Evolutionary conservation across 805 yeast genomes (phyloP).

Genomic region (Pichia nakasei): DNA sequence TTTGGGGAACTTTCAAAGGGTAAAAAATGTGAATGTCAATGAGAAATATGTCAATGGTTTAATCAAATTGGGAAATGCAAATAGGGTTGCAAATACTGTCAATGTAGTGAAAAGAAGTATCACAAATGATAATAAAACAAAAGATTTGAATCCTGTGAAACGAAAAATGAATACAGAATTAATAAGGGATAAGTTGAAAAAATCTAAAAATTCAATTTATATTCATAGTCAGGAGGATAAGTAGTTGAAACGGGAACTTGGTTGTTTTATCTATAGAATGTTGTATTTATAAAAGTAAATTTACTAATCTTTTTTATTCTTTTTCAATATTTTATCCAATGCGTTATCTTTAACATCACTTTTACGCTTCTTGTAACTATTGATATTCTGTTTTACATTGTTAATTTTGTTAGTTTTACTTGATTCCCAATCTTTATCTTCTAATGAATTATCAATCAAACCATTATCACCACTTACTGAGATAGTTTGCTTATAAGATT

Average conservation of each 20-base stretch:
- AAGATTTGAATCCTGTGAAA: no score
- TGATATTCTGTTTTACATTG: slow-evolving; percentile 13
- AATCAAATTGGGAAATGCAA: neutral
- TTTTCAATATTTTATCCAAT: slow-evolving; percentile 16
- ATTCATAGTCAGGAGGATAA: neutral
- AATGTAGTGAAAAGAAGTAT: neutral
- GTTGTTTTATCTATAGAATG: no score
- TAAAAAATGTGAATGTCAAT: no score
- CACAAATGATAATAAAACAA: neutral
- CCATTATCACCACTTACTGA: slow-evolving; percentile 42
- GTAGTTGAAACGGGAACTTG: no score
- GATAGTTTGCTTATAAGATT: slow-evolving; percentile 71
- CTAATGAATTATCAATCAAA: slow-evolving; percentile 21
- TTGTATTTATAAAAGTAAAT: neutral
- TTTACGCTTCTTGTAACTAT: slow-evolving; percentile 16
- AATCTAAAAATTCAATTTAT: slow-evolving; percentile 2
- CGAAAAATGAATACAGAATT: neutral
- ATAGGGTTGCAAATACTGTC: neutral
- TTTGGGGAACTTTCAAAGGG: no score
- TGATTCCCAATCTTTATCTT: slow-evolving; percentile 12
- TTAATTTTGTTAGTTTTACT: slow-evolving; percentile 4
- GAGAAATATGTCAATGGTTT: no score
- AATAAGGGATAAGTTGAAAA: neutral
- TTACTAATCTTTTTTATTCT: slow-evolving; percentile 1
- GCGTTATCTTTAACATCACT: neutral